These are phyloP conservation scores for Trametes maxima DNA, from an alignment of 768 basidiomycete genomes.

Conservation along the genomic window DNA sequence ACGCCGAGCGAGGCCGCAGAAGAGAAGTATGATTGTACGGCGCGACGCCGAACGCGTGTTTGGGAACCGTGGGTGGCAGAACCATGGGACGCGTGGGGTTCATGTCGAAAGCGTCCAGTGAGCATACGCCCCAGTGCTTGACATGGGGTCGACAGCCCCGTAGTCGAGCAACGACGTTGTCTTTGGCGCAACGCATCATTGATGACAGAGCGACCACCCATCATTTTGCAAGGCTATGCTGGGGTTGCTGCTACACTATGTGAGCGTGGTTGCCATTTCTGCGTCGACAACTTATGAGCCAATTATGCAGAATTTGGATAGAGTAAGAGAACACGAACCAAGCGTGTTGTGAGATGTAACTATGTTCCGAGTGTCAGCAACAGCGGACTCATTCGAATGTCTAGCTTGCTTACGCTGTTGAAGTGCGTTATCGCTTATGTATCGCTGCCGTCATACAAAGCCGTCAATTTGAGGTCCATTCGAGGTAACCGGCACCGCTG, in stretches of 20 bases:
- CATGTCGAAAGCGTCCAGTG: neutral
- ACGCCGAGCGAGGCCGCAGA: neutral
- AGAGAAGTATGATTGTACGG: neutral
- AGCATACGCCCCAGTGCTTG: neutral
- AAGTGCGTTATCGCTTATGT: neutral
- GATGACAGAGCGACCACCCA: slow-evolving; percentile 9
- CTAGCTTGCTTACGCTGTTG: neutral
- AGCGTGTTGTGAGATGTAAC: too few species aligned
- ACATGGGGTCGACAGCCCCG: neutral
- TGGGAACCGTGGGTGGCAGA: neutral
- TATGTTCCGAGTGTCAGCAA: too few species aligned
- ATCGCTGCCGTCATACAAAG: neutral
- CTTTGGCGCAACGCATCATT: slow-evolving; percentile 19
- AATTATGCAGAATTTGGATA: too few species aligned
- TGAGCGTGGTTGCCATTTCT: slow-evolving; percentile 2
- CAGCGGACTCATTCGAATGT: neutral
- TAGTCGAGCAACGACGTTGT: slow-evolving; percentile 6
- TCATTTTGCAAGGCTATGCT: slow-evolving; percentile 1
- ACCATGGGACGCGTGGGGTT: neutral
- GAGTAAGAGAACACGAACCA: neutral
- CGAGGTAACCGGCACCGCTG: slow-evolving; percentile 6
- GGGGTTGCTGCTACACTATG: neutral
- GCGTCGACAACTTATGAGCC: neutral
- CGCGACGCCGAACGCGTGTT: neutral
- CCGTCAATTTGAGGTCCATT: neutral